phyloP scores from a whole-genome alignment of 306 rosid species.

The Canavalia gladiata region DNA sequence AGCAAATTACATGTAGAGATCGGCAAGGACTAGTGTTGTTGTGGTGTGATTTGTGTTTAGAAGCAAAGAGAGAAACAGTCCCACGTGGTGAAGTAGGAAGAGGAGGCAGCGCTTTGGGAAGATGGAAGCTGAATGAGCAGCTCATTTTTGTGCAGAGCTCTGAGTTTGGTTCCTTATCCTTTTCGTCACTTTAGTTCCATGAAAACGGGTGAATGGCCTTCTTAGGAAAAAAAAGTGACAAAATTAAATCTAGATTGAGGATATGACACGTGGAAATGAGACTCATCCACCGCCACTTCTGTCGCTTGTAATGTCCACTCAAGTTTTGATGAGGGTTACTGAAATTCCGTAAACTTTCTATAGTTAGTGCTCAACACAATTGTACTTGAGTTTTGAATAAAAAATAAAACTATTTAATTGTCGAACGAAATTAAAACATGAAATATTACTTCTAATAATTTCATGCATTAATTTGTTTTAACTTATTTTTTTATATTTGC shows the following conservation, averaged over 20 bases:
- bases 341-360: not conserved
- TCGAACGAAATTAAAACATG: not conserved
- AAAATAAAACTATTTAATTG: not conserved
- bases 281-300: constrained; percentile 43
- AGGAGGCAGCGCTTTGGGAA: constrained; percentile 85
- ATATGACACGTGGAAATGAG: constrained; percentile 49
- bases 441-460: not conserved
- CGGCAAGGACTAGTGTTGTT: constrained; percentile 29
- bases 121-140: constrained; percentile 66
- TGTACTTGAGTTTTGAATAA: not conserved
- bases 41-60: constrained; percentile 48
- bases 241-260: not conserved
- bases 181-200: constrained; percentile 51
- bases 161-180: constrained; percentile 60
- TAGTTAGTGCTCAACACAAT: not conserved
- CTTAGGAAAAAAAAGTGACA: not conserved
- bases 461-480: not conserved
- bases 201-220: constrained; percentile 48
- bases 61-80: constrained; percentile 52
- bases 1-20: constrained; percentile 49
- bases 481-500: not conserved
- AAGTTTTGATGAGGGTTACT: not conserved
- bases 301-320: constrained; percentile 23
- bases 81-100: constrained; percentile 47
- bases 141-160: constrained; percentile 64